Evolutionary conservation across 495 filamentous ascomycete genomes (phyloP).

Genomic region (Xylaria flabelliformis): DNA sequence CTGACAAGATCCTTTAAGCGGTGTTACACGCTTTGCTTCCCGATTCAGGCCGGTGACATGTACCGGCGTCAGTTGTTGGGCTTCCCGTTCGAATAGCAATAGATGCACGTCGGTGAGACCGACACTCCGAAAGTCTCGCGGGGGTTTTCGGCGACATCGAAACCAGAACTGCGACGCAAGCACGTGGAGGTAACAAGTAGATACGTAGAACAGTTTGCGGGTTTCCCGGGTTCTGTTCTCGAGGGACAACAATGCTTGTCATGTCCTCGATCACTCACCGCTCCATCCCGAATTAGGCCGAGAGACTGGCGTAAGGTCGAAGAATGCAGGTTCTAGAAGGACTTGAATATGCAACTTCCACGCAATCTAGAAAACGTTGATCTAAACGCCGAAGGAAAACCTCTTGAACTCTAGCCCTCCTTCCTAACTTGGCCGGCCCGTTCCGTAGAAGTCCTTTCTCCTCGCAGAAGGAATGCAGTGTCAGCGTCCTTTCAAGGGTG

Average conservation of each 20-base stretch:
- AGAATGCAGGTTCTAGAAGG: neutral
- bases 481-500: constrained; percentile 17
- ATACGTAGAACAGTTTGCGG: neutral
- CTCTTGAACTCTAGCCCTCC: constrained; percentile 12
- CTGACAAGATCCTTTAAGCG: constrained; percentile 7
- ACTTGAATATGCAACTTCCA: neutral
- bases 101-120: constrained; percentile 8
- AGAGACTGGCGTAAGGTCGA: neutral
- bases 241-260: neutral
- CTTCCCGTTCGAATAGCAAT: neutral
- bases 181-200: neutral
- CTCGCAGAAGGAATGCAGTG: constrained; percentile 1
- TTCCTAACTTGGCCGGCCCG: constrained; percentile 29
- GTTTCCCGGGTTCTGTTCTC: neutral
- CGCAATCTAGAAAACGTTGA: neutral
- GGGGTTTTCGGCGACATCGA: constrained; percentile 3
- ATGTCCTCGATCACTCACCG: constrained; percentile 8
- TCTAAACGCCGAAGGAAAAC: neutral
- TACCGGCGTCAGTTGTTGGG: neutral
- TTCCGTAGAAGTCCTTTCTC: constrained; percentile 9
- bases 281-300: neutral
- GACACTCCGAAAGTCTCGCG: neutral
- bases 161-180: constrained; percentile 18
- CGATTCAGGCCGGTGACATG: constrained; percentile 2
- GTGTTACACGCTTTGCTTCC: neutral